phyloP scores from a whole-genome alignment of 1,139 yeast species.

The Suhomyces wounanorum region DNA sequence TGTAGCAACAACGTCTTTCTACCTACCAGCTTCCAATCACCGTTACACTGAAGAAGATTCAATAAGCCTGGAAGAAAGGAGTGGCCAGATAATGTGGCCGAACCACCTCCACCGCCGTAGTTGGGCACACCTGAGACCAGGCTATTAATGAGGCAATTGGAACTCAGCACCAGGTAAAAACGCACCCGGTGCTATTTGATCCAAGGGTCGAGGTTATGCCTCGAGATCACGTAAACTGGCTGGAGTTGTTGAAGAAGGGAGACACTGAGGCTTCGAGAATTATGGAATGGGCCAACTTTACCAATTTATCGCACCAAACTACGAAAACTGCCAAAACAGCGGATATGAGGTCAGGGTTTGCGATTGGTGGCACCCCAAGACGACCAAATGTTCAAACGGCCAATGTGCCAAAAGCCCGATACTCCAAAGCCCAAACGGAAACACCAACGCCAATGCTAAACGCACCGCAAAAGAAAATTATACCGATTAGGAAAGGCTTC shows the following conservation, averaged over 20 bases:
- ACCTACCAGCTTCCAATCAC: not conserved
- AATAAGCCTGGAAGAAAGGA: not conserved
- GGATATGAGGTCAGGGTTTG: not conserved
- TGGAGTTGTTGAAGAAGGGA: not conserved
- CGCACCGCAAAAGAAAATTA: not conserved
- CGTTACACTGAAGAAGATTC: not conserved
- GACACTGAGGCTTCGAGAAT: not conserved
- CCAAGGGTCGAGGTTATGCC: not conserved
- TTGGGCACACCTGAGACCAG: not conserved
- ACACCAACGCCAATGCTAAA: not conserved
- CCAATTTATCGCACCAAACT: not conserved
- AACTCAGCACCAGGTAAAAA: not conserved
- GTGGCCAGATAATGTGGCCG: not conserved
- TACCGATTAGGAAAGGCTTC: no score
- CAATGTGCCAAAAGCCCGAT: not conserved
- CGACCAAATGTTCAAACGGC: not conserved
- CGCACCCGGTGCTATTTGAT: not conserved
- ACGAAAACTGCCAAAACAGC: not conserved
- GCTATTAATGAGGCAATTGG: not conserved
- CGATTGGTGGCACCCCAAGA: not conserved
- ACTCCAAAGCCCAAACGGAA: not conserved
- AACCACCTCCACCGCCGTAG: not conserved
- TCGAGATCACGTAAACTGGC: not conserved
- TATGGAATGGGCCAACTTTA: not conserved
- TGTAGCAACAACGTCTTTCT: conserved; percentile 1